A percentile compares a stretch with the other conserved stretches of the same genome.
phyloP scores from a whole-genome alignment of 345 rosid genomes.

The Camelina neglecta region DNA sequence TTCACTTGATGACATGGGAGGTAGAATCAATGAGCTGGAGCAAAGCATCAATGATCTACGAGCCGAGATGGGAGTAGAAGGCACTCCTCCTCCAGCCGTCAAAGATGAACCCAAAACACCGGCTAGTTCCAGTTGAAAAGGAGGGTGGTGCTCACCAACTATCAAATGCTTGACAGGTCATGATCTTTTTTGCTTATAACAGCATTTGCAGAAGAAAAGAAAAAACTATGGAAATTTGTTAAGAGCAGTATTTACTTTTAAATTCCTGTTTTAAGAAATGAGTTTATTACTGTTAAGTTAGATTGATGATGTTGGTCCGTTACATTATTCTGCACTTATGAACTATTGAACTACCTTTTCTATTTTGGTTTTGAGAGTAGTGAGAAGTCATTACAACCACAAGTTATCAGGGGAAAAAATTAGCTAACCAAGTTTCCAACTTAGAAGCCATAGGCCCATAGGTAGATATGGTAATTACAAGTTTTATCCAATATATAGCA shows the following conservation, averaged over 20 bases:
- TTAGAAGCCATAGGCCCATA: no score
- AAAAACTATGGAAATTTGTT: constrained; percentile 3
- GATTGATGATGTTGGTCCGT: constrained; percentile 38
- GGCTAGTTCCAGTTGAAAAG: constrained; percentile 46
- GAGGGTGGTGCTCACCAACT: not conserved
- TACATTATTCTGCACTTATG: constrained; percentile 15
- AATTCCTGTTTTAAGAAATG: constrained; percentile 28
- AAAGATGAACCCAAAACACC: constrained; percentile 62
- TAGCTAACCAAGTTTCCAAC: not conserved
- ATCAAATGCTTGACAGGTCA: not conserved
- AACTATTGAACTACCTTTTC: not conserved
- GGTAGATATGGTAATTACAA: not conserved
- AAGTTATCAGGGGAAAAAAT: not conserved
- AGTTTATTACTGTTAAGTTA: constrained; percentile 27
- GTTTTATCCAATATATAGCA: no score
- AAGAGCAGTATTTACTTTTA: constrained; percentile 18
- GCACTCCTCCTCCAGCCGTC: constrained; percentile 65
- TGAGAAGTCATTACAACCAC: not conserved
- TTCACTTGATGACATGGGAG: constrained; percentile 93
- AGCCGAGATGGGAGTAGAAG: constrained; percentile 83
- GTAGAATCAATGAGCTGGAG: constrained; percentile 80
- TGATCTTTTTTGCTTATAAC: constrained; percentile 25
- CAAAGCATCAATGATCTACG: constrained; percentile 79
- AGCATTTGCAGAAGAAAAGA: not conserved
- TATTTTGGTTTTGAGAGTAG: not conserved